These are phyloP conservation scores for Suillus ampliporus DNA, from an alignment of 768 basidiomycete species.

Conservation along the genomic window DNA sequence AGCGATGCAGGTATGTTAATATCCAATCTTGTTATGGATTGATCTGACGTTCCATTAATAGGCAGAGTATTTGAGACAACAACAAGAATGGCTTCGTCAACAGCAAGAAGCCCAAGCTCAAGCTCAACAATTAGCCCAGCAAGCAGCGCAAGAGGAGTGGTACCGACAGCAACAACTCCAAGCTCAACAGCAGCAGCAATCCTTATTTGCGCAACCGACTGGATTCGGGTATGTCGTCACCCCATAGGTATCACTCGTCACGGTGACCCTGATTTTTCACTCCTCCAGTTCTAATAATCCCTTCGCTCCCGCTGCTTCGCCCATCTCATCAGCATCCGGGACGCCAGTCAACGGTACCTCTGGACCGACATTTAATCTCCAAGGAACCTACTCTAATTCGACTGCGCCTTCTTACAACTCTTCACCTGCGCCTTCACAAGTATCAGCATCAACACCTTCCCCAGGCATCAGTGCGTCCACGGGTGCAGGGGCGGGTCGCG, in stretches of 20 bases:
- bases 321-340: constrained; percentile 38
- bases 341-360: constrained; percentile 38
- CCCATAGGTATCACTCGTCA: constrained; percentile 1
- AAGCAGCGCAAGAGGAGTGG: constrained; percentile 59
- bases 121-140: constrained; percentile 45
- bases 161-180: constrained; percentile 65
- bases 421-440: constrained; percentile 49
- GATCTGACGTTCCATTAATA: constrained; percentile 17
- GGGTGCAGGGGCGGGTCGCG: constrained; percentile 20
- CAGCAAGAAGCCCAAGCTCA: constrained; percentile 55
- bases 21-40: background rate
- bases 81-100: constrained; percentile 77
- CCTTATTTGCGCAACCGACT: constrained; percentile 65
- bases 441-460: constrained; percentile 48
- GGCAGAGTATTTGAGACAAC: constrained; percentile 51
- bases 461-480: constrained; percentile 37
- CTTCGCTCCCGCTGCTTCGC: constrained; percentile 62
- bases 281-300: constrained; percentile 89
- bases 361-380: constrained; percentile 67
- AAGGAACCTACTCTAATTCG: constrained; percentile 67
- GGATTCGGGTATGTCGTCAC: constrained; percentile 67
- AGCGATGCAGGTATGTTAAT: constrained; percentile 60
- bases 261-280: constrained; percentile 27
- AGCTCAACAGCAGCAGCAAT: constrained; percentile 51
- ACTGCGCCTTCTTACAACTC: constrained; percentile 34